Evolutionary conservation across 1,284 basidiomycete species (phyloP), one percentile per base, ranked within the genome.

Genomic region (Apiotrichum sp.): DNA sequence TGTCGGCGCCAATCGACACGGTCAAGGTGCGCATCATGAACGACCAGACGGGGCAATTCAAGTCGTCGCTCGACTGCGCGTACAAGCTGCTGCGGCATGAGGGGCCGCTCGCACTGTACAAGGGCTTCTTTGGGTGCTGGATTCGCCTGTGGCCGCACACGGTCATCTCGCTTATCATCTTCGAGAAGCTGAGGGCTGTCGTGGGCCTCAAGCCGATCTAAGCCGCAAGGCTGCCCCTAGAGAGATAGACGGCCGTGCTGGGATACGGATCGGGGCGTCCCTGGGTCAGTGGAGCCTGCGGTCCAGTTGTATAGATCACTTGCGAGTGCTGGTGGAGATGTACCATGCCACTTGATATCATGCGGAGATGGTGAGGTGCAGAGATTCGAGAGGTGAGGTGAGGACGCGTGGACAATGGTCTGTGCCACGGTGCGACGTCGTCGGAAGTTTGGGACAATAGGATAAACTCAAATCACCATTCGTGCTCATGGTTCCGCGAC

Each of bases 11-110:
- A 2, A 56, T 61, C 41, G 59, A 61, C 51, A 61, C 59, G 41
- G 48, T 61, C 56, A 61, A 61, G 51, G 59, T 61, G 22, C 59
- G 59, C 44, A 29, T 61, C 32, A 61, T 61, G 59, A 61, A 61
- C 59, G 59, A 58, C 53, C 41, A 40, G 29, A 31, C 40, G 7
- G 51, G 52, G 6, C 47, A 50, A 53, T 61, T 50, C 51, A 47
- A 40, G 36, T 14, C 44, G 39, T 38, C 50, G 32, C 36, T 48
- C 9, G 59, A 58, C 42, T 58, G 56, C 31, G 53, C 52, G 9
- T 38, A 35, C 51, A 51, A 61, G 45, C 40, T 61, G 6, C 43
- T 61, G 8, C 39, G 56, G 6, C 33, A 58, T 33, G 59, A 61
- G 54, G 59, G 59, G 3, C 59, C 59, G 13, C 22, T 61, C 6